These are phyloP conservation scores for Ogataea nonfermentans DNA, from an alignment of 805 yeast genomes.

Conservation along the genomic window DNA sequence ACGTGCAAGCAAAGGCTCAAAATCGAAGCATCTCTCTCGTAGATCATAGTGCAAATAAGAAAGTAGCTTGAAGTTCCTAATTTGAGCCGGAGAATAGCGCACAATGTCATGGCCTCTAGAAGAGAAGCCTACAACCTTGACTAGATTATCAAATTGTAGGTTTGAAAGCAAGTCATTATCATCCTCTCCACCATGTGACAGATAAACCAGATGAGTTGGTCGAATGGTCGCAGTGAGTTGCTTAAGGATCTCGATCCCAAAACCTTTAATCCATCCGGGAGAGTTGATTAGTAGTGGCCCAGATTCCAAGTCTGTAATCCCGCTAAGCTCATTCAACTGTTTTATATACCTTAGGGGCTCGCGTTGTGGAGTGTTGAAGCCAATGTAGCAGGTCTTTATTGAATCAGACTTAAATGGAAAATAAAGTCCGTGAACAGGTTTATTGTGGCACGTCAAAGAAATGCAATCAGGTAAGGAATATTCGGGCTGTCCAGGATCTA, in stretches of 20 bases:
- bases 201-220: slow-evolving; percentile 57
- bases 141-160: slow-evolving; percentile 24
- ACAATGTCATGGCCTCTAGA: slow-evolving; percentile 23
- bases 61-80: slow-evolving; percentile 50
- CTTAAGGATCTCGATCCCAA: slow-evolving; percentile 66
- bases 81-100: slow-evolving; percentile 48
- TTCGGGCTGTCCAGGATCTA: slow-evolving; percentile 91
- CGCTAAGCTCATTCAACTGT: slow-evolving; percentile 39
- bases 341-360: slow-evolving; percentile 56
- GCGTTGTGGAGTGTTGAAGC: slow-evolving; percentile 66
- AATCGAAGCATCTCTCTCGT: slow-evolving; percentile 33
- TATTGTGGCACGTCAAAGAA: slow-evolving; percentile 44
- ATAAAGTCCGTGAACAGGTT: slow-evolving; percentile 40
- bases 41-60: slow-evolving; percentile 50
- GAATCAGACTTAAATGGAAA: slow-evolving; percentile 33
- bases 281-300: slow-evolving; percentile 60
- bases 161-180: slow-evolving; percentile 30
- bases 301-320: slow-evolving; percentile 33
- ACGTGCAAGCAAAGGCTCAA: slow-evolving; percentile 39
- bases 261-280: slow-evolving; percentile 92
- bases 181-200: slow-evolving; percentile 42
- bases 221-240: slow-evolving; percentile 42
- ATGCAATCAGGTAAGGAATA: slow-evolving; percentile 69
- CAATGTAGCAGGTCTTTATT: slow-evolving; percentile 44
- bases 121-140: slow-evolving; percentile 37